Evolutionary conservation across 345 rosid genomes (phyloP), one percentile per base, ranked within the genome.

Genomic region (Hirschfeldia incana): DNA sequence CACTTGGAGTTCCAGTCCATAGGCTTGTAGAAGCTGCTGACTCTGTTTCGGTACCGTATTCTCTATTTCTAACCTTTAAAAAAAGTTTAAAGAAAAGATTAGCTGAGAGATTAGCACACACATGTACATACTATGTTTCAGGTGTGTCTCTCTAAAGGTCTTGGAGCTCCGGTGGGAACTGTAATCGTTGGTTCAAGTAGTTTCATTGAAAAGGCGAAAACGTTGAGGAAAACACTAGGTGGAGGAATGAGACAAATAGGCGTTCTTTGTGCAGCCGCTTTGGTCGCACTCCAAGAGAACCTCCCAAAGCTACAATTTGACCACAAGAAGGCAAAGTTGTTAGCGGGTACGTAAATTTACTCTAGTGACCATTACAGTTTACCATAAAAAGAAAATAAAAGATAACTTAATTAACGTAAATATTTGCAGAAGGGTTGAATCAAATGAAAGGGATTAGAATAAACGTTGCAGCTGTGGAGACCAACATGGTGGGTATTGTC

Each of bases 231-330:
- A 84, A 87, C 99, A 55, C 79, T 93, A 74, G 99, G 98, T 42
- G 99, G 99, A 29, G 98, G 98, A 67, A 93, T 95, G 99, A 87
- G 98, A 77, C 99, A 90, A 78, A 64, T 89, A 5, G 99, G 99
- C 0, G 71, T 91, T 75, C 82, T 95, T 17, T 93, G 98, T 29
- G 92, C 97, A 13, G 92, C 97, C 37, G 96, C 93, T 34, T 82
- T 90, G 58, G 89, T 91, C 27, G 96, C 96, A 0, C 58, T 95
- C 9, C 87, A 85, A 70, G 91, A 95, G 39, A 90, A 85, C 69
- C 77, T 88, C 15, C 78, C 76, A 65, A 91, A 93, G 83, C 93
- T 93, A 0, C 88, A 85, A 10, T 76, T 59, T 10, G 98, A 95
- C 87, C 99, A 93, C 84, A 89, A 86, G 83, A 95, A 93, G n/a